Percentiles rank a stretch among this genome's conserved stretches.
These are phyloP conservation scores for Trifolium pratense DNA, from an alignment of 306 rosid genomes.

Conservation along the genomic window DNA sequence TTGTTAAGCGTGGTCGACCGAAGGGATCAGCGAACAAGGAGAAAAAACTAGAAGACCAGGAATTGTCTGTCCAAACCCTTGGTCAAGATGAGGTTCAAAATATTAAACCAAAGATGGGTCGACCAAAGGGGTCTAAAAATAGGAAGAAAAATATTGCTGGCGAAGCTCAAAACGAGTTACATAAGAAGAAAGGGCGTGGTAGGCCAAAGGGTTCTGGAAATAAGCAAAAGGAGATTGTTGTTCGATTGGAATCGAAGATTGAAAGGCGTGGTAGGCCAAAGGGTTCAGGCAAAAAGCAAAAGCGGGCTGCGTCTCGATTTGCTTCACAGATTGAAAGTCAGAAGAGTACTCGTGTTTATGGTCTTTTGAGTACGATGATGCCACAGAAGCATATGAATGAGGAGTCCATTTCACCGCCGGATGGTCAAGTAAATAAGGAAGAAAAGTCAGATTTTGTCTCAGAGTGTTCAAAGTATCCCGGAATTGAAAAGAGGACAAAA, in stretches of 20 bases:
- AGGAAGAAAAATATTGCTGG: conserved; percentile 30
- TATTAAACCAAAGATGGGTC: conserved; percentile 44
- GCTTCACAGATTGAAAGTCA: conserved; percentile 37
- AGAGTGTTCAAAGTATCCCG: conserved; percentile 27
- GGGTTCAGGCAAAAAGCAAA: conserved; percentile 36
- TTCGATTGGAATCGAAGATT: background rate
- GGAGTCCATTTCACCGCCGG: conserved; percentile 26
- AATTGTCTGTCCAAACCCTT: conserved; percentile 19
- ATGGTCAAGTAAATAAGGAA: conserved; percentile 36
- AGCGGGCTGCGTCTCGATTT: conserved; percentile 10
- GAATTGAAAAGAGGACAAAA: conserved; percentile 19
- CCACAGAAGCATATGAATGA: conserved; percentile 26
- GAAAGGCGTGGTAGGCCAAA: conserved; percentile 33
- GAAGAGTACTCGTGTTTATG: conserved; percentile 29
- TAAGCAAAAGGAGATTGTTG: conserved; percentile 37
- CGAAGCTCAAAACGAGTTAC: conserved; percentile 28
- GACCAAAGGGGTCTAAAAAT: conserved; percentile 51
- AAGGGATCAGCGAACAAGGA: conserved; percentile 18
- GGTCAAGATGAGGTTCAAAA: conserved; percentile 35
- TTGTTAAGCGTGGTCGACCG: conserved; percentile 28
- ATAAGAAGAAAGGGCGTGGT: conserved; percentile 31
- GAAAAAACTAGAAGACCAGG: conserved; percentile 2
- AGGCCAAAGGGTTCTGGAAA: conserved; percentile 29
- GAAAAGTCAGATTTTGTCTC: conserved; percentile 7
- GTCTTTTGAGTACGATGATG: conserved; percentile 43